Percentiles rank a stretch among this genome's conserved stretches.
Evolutionary conservation across 2,329 filamentous ascomycete species (phyloP).

Genomic region (Fusarium caatingaense): DNA sequence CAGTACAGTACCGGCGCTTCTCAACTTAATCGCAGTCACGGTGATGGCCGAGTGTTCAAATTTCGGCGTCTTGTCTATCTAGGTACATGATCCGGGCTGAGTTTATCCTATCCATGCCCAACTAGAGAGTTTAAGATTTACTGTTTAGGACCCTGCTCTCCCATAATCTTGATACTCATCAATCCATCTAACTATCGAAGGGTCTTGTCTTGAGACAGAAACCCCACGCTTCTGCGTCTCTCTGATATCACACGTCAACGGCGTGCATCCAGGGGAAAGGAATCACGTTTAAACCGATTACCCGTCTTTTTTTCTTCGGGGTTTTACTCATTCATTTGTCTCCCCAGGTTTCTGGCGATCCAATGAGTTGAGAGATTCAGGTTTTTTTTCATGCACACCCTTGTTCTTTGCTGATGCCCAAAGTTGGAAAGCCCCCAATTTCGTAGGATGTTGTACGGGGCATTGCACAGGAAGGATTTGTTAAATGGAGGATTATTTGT

Average conservation of each 20-base stretch:
- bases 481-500: not conserved
- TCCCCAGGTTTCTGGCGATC: conserved; percentile 19
- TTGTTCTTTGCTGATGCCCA: conserved; percentile 21
- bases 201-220: conserved; percentile 12
- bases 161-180: conserved; percentile 9
- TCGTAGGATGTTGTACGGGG: not conserved
- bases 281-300: conserved; percentile 4
- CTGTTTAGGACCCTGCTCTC: not conserved
- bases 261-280: conserved; percentile 9
- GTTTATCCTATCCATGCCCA: conserved; percentile 4
- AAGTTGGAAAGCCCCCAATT: conserved; percentile 14
- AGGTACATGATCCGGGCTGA: conserved; percentile 12
- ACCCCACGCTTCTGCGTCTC: conserved; percentile 32
- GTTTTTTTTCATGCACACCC: conserved; percentile 8
- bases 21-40: conserved; percentile 5
- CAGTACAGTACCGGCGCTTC: not conserved
- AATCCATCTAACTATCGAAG: not conserved
- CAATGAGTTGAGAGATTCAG: conserved; percentile 11
- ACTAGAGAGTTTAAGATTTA: not conserved
- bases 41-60: not conserved
- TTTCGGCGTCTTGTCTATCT: conserved; percentile 31
- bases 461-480: not conserved
- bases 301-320: conserved; percentile 12
- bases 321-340: not conserved
- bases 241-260: conserved; percentile 41